These are phyloP conservation scores for Arthrobotrys entomopaga DNA, from an alignment of 2,329 filamentous ascomycete genomes.

Conservation along the genomic window DNA sequence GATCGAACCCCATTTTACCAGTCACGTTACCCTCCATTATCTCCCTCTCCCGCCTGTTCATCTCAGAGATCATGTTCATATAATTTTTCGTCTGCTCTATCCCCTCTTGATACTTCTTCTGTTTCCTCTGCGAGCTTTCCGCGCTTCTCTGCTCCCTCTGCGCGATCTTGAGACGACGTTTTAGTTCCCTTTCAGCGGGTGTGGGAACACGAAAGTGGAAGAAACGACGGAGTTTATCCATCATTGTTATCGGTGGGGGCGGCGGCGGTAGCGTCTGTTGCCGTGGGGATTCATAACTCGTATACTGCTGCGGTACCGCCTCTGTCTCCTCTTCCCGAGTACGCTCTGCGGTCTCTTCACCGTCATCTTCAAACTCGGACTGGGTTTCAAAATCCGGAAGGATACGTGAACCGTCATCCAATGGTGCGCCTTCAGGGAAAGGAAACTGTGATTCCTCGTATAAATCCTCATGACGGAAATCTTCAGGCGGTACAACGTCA, in stretches of 20 bases:
- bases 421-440: too few relatives aligned
- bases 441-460: too few relatives aligned
- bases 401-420: too few relatives aligned
- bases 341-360: neutral
- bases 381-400: too few relatives aligned
- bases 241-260: neutral
- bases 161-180: conserved; percentile 4
- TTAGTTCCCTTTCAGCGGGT: conserved; percentile 19
- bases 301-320: neutral
- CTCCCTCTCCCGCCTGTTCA: conserved; percentile 22
- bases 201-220: conserved; percentile 23
- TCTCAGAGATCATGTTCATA: conserved; percentile 8
- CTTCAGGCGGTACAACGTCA: too few relatives aligned
- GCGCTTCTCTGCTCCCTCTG: neutral
- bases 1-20: conserved; percentile 15
- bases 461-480: too few relatives aligned
- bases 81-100: conserved; percentile 3
- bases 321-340: neutral
- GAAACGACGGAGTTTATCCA: conserved; percentile 12
- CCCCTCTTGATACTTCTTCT: conserved; percentile 13
- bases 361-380: neutral
- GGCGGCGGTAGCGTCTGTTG: neutral
- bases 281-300: too few relatives aligned
- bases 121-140: neutral
- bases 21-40: neutral